Base-by-base conservation (phyloP, 2,329 filamentous ascomycete genomes). In the Verruconis gallopava region DNA sequence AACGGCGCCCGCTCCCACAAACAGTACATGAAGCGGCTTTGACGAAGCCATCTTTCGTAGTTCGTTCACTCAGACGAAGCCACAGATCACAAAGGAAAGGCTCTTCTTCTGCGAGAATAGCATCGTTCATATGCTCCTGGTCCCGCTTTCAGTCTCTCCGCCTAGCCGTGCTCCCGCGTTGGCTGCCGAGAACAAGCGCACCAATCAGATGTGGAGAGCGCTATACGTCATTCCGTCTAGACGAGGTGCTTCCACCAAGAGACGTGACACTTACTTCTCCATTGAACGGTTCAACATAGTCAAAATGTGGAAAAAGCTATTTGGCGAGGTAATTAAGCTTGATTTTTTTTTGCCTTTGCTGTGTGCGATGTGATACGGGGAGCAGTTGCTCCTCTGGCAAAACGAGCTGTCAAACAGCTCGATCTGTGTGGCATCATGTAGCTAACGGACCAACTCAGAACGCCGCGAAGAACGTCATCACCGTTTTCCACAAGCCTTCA, bases 401-500 rank as follows among this genome's bases (percentile, higher is more conserved):
- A n/a, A n/a, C n/a, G n/a, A n/a, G n/a, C n/a, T n/a, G n/a, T n/a
- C n/a, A n/a, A n/a, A n/a, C n/a, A n/a, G n/a, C 11, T 13, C 25
- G 18, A 19, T 28, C 15, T 20, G 30, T 22, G 6, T 22, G 22
- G 34, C 17, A 21, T 39, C 21, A 34, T 15, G 15, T 22, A 18
- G 32, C 44, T 34, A 46, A 21, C 34, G 32, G 22, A 36, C 28
- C n/a, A 21, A 18, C 44, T 17, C 33, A 66, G 66, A 55, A 60
- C 38, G 65, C 64, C 51, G 60, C 62, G 48, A 69, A 68, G 54
- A 88, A 96, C 68, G 84, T 93, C 51, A 77, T 96, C 59, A 96
- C 89, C 47, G 79, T 98, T 69, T 98, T 96, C 72, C 88, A 95
- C 73, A 83, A 84, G 62, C 75, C 89, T 44, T 73, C 71, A 53